A percentile compares a stretch with the other conserved stretches of the same genome.
phyloP scores from a whole-genome alignment of 148 eudicot species.

The Dysphania ambrosioides region DNA sequence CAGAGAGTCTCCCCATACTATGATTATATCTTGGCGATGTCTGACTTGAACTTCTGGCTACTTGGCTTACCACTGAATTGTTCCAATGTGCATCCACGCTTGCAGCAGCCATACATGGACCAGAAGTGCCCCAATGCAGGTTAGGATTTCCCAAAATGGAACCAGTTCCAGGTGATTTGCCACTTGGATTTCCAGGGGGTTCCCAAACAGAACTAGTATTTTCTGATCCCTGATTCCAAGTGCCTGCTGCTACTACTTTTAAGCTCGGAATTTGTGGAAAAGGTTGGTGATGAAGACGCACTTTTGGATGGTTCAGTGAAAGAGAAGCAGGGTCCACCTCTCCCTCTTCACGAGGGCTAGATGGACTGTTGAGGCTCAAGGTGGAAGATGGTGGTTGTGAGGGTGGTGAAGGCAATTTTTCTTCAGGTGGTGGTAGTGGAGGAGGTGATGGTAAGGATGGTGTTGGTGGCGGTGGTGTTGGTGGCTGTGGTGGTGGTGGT shows the following conservation, averaged over 20 bases:
- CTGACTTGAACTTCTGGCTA: slow-evolving; percentile 33
- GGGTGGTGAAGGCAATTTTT: neutral
- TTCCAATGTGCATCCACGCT: slow-evolving; percentile 31
- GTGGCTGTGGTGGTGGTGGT: neutral
- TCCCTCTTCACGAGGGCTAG: slow-evolving; percentile 35
- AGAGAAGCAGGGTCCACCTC: slow-evolving; percentile 20
- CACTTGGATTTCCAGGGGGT: slow-evolving; percentile 32
- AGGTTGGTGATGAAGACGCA: slow-evolving; percentile 14
- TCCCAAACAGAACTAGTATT: slow-evolving; percentile 12
- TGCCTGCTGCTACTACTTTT: slow-evolving; percentile 13
- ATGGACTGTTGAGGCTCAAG: slow-evolving; percentile 12
- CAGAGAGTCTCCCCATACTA: slow-evolving; percentile 43
- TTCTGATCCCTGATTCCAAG: slow-evolving; percentile 27
- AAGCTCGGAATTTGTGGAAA: slow-evolving; percentile 17
- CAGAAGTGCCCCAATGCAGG: slow-evolving; percentile 38
- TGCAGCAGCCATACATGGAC: slow-evolving; percentile 31
- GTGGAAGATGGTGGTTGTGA: slow-evolving; percentile 21
- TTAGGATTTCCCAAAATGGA: slow-evolving; percentile 42
- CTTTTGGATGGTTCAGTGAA: slow-evolving; percentile 17
- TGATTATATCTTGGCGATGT: slow-evolving; percentile 35
- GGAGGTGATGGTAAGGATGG: neutral
- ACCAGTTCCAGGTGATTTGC: slow-evolving; percentile 38
- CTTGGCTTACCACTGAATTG: slow-evolving; percentile 31
- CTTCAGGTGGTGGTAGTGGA: slow-evolving; percentile 10
- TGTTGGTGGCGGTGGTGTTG: neutral